These are phyloP conservation scores for Volvox carteri DNA, from an alignment of 163 green algal species.

Conservation along the genomic window DNA sequence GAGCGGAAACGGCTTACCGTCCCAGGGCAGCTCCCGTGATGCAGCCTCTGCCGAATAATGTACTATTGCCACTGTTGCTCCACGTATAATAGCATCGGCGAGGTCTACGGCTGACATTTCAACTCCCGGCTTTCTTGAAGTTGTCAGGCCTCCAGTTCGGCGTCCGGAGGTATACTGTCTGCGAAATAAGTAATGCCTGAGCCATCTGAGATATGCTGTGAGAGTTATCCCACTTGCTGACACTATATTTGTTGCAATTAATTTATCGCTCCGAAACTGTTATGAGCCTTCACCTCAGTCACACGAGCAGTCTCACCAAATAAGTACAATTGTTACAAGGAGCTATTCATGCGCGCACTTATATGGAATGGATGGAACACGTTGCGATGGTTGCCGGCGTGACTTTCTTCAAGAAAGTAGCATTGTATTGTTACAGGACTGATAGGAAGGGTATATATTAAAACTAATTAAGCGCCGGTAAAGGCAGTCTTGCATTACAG, in stretches of 20 bases:
- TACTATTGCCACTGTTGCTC: neutral
- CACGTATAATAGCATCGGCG: neutral
- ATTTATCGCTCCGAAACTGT: neutral
- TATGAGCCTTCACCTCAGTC: neutral
- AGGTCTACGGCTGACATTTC: neutral
- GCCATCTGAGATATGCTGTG: neutral
- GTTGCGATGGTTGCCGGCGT: neutral
- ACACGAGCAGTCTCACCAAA: too few relatives aligned
- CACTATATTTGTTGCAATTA: neutral
- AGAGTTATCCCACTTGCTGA: neutral
- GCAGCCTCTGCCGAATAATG: neutral
- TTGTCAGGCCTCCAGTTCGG: neutral
- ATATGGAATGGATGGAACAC: neutral
- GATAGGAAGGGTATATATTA: neutral
- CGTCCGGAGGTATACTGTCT: neutral
- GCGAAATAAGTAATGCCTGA: neutral
- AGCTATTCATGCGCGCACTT: neutral
- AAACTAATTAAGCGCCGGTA: neutral
- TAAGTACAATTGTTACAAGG: too few relatives aligned
- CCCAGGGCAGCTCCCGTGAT: slow-evolving; percentile 14
- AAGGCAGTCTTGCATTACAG: neutral
- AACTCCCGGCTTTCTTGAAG: neutral
- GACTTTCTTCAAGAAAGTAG: neutral
- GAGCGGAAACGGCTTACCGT: neutral
- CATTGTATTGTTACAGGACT: neutral